Conservation (phyloP, 2,329 filamentous ascomycete genomes). For the Colletotrichum sojae region DNA sequence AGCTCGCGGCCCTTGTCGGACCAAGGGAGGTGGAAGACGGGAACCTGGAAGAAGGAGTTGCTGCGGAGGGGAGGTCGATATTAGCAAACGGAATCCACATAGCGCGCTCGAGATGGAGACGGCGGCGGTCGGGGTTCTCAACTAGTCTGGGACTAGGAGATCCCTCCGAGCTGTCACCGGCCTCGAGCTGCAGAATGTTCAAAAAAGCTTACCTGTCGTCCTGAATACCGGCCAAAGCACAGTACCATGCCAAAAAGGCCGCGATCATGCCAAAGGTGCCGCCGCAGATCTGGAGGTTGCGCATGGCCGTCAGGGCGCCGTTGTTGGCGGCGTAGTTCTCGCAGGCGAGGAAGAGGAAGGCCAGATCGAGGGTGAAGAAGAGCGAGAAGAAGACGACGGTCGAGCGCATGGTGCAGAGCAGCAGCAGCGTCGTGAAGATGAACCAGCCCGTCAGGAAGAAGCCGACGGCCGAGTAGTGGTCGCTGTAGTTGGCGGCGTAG, state of each 20-base stretch:
- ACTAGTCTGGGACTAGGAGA: neutral
- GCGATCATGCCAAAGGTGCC: slow-evolving; percentile 86
- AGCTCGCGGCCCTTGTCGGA: slow-evolving; percentile 79
- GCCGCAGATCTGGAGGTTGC: slow-evolving; percentile 75
- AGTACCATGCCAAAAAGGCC: slow-evolving; percentile 90
- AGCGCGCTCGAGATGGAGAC: neutral
- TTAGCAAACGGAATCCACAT: slow-evolving; percentile 32
- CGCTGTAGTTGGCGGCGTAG: slow-evolving; percentile 60
- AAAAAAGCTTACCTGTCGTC: slow-evolving; percentile 71
- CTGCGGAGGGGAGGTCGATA: slow-evolving; percentile 58
- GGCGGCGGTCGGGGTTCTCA: neutral
- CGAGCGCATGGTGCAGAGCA: slow-evolving; percentile 82
- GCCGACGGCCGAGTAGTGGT: slow-evolving; percentile 74
- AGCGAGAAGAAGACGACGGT: slow-evolving; percentile 84
- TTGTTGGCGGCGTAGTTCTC: slow-evolving; percentile 71
- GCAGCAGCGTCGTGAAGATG: slow-evolving; percentile 84
- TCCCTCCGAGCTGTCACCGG: neutral
- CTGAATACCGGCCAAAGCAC: slow-evolving; percentile 85
- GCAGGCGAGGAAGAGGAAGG: slow-evolving; percentile 80
- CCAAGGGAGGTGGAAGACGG: slow-evolving; percentile 96
- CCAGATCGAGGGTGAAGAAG: slow-evolving; percentile 82
- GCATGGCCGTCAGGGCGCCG: slow-evolving; percentile 60
- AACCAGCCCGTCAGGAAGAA: slow-evolving; percentile 87
- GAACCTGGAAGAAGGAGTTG: slow-evolving; percentile 90
- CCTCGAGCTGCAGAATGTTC: neutral